Conservation (phyloP, 768 basidiomycete species). For the Hypsizygus marmoreus region DNA sequence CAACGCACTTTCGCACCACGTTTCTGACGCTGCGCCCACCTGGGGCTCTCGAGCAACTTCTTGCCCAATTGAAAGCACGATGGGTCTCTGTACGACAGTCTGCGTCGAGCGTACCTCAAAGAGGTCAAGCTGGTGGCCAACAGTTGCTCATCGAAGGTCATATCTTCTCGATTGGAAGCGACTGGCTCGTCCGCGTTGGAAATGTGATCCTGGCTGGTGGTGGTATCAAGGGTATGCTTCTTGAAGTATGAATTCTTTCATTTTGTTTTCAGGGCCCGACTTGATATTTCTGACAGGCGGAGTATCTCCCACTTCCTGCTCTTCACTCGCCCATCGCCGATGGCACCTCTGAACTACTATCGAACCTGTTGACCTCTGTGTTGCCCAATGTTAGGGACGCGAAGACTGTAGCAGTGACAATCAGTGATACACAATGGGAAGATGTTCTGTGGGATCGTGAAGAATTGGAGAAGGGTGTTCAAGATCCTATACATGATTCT, state of each 20-base stretch:
- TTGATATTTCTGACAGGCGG: conserved; percentile 52
- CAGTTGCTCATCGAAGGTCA: conserved; percentile 75
- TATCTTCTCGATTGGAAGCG: conserved; percentile 74
- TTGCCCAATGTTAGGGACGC: conserved; percentile 74
- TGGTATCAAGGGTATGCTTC: conserved; percentile 78
- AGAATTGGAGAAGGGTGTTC: conserved; percentile 46
- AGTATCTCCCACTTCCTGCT: conserved; percentile 77
- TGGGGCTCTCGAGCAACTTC: conserved; percentile 71
- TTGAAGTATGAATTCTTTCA: conserved; percentile 55
- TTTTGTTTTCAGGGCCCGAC: background rate
- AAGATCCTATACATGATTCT: conserved; percentile 23
- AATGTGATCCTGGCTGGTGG: conserved; percentile 78
- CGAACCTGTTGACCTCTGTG: conserved; percentile 72
- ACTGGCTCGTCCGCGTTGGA: conserved; percentile 81
- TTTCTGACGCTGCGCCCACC: conserved; percentile 77
- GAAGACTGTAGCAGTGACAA: conserved; percentile 75
- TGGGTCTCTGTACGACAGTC: conserved; percentile 73
- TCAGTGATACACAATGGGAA: conserved; percentile 78
- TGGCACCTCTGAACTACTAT: conserved; percentile 72
- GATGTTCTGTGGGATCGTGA: conserved; percentile 79
- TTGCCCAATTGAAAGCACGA: conserved; percentile 71
- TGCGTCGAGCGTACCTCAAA: conserved; percentile 36
- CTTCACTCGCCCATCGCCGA: conserved; percentile 65
- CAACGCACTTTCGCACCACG: conserved; percentile 73
- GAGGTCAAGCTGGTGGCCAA: conserved; percentile 51